Evolutionary conservation across 441 rosid species (phyloP).

Genomic region (Populus tomentosa): DNA sequence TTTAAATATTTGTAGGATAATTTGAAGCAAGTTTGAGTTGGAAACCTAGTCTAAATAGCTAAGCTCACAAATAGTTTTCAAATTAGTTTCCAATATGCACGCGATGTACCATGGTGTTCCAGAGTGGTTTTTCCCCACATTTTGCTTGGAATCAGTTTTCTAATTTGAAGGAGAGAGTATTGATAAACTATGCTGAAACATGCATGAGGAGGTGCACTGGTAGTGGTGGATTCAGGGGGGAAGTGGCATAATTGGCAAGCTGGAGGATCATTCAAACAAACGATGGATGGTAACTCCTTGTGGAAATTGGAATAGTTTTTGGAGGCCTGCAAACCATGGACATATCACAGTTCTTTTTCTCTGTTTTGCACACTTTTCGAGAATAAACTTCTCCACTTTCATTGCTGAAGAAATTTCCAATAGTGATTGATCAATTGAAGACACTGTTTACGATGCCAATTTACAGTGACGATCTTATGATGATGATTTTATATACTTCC

Average conservation of each 20-base stretch:
- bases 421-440: no score
- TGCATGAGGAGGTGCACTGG: background rate
- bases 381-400: background rate
- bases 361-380: background rate
- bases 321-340: background rate
- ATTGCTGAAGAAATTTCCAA: background rate
- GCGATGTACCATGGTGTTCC: no score
- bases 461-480: background rate
- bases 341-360: background rate
- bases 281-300: background rate
- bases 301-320: background rate
- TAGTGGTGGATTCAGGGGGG: background rate
- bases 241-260: background rate
- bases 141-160: no score
- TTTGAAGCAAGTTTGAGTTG: no score
- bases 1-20: no score
- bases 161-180: no score
- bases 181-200: background rate
- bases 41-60: no score
- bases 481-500: background rate
- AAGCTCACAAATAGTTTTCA: no score
- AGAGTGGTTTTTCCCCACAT: no score
- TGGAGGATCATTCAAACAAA: background rate
- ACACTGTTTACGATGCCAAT: background rate
- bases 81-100: no score